Percentiles rank a stretch among this genome's conserved stretches.
Evolutionary conservation across 169 alveolate species (phyloP).

Genomic region (Plasmodium knowlesi): DNA sequence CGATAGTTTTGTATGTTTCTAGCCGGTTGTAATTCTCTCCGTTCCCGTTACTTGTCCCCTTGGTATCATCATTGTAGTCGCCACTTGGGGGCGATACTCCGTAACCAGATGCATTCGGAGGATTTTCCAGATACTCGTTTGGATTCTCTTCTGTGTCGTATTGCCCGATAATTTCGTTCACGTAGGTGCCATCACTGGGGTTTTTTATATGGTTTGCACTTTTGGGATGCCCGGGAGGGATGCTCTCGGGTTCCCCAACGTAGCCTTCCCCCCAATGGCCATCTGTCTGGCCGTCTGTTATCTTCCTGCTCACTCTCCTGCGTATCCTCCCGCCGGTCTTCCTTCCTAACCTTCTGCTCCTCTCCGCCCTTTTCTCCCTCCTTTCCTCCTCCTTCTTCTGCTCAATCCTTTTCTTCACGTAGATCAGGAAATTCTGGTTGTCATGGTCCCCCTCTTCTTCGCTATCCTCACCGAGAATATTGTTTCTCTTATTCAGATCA

Average conservation of each 20-base stretch:
- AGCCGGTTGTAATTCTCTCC: not conserved
- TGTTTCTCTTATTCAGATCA: slow-evolving; percentile 33
- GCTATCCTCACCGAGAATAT: slow-evolving; percentile 3
- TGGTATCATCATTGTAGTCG: slow-evolving; percentile 6
- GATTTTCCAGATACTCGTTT: not conserved
- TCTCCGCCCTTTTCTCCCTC: not conserved
- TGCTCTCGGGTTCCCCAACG: not conserved
- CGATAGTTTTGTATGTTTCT: slow-evolving; percentile 43
- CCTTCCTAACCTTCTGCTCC: not conserved
- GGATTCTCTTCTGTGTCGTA: not conserved
- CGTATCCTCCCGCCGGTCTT: not conserved
- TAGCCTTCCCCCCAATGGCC: not conserved
- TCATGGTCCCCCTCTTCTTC: not conserved
- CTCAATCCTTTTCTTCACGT: slow-evolving; percentile 58
- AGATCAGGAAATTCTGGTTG: slow-evolving; percentile 42
- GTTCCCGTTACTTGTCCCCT: not conserved
- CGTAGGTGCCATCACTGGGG: not conserved
- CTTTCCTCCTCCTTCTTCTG: slow-evolving; percentile 45
- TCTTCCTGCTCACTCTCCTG: not conserved
- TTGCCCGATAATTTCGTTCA: not conserved
- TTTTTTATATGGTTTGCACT: not conserved
- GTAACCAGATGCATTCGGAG: not conserved
- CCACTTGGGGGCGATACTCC: not conserved
- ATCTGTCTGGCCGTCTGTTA: not conserved
- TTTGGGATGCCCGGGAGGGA: not conserved